phyloP scores from a whole-genome alignment of 139 green algal genomes.

The Volvox africanus region DNA sequence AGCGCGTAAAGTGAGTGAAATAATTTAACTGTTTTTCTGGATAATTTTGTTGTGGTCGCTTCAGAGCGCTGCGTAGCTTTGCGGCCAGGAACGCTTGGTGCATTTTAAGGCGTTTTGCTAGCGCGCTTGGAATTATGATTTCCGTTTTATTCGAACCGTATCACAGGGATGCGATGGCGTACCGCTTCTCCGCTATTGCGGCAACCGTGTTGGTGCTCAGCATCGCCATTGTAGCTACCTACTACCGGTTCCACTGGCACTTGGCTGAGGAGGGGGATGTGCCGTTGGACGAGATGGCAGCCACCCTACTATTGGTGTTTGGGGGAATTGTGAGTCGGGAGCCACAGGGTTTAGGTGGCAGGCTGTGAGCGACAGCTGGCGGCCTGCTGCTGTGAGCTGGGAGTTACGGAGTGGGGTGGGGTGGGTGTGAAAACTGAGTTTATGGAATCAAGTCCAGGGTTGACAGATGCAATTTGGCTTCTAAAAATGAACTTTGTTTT shows the following conservation, averaged over 20 bases:
- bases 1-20: constrained; percentile 19
- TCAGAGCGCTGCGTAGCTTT: background rate
- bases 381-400: background rate
- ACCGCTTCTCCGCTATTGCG: constrained; percentile 81
- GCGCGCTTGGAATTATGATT: background rate
- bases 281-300: constrained; percentile 74
- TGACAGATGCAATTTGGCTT: too few species aligned
- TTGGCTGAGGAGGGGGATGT: constrained; percentile 68
- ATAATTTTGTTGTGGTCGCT: too few species aligned
- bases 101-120: background rate
- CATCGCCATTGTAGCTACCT: constrained; percentile 81
- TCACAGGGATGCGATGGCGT: constrained; percentile 76
- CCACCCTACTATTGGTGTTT: constrained; percentile 80
- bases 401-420: background rate
- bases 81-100: background rate
- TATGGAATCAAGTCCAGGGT: too few species aligned
- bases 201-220: constrained; percentile 70
- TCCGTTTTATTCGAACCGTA: background rate
- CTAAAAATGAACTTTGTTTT: too few species aligned
- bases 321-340: constrained; percentile 78
- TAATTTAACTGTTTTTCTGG: too few species aligned
- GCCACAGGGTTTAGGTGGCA: background rate
- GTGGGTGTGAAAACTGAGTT: too few species aligned
- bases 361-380: background rate
- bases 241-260: constrained; percentile 81